phyloP scores from a whole-genome alignment of 2,329 filamentous ascomycete species.

The Arthrobotrys iridis region DNA sequence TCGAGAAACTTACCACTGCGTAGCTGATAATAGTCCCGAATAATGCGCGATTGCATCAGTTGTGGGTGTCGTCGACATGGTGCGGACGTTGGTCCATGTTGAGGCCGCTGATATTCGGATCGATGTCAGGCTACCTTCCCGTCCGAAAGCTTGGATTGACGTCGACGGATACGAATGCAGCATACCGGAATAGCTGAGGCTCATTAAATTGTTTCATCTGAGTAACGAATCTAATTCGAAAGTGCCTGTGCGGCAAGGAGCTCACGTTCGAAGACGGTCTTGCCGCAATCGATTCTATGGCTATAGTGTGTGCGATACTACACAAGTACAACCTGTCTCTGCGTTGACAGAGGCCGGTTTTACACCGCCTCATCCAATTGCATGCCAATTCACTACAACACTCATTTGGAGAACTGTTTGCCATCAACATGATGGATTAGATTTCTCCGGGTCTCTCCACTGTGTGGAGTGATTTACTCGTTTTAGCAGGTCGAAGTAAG shows the following conservation, averaged over 20 bases:
- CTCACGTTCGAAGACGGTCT: constrained; percentile 10
- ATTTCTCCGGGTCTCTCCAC: not conserved
- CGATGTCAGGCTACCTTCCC: constrained; percentile 14
- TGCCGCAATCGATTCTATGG: constrained; percentile 24
- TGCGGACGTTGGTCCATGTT: constrained; percentile 5
- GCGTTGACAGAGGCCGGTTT: constrained; percentile 3
- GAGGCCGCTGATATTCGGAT: constrained; percentile 37
- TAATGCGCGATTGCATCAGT: constrained; percentile 19
- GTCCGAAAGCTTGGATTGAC: constrained; percentile 9
- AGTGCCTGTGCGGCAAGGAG: constrained; percentile 33
- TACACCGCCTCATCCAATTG: not conserved
- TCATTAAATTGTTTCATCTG: constrained; percentile 39
- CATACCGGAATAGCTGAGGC: constrained; percentile 32
- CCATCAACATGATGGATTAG: not conserved
- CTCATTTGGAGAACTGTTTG: not conserved
- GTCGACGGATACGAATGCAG: constrained; percentile 1
- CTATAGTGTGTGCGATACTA: constrained; percentile 9
- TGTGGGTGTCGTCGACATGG: constrained; percentile 29
- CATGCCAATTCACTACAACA: not conserved
- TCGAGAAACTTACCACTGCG: constrained; percentile 18
- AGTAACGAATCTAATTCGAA: constrained; percentile 33
- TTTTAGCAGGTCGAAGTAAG: constrained; percentile 17
- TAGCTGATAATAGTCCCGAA: constrained; percentile 27
- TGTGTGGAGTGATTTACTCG: constrained; percentile 27
- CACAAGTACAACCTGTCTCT: not conserved